A percentile compares a stretch with the other conserved stretches of the same genome.
These are phyloP conservation scores for Solanum sitiens DNA, from an alignment of 257 asterid species.

Conservation along the genomic window DNA sequence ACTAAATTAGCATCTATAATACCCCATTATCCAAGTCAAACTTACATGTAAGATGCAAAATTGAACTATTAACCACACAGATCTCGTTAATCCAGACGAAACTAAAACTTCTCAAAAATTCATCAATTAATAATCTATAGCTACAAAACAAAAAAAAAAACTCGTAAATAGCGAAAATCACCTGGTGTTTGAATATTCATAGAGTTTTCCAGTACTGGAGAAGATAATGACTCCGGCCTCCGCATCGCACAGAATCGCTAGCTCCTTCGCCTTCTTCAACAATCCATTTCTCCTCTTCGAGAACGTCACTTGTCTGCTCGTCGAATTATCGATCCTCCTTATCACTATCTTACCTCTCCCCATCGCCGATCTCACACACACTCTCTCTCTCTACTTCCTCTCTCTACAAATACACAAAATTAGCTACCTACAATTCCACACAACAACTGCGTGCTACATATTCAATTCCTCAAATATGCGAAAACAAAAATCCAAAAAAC, in stretches of 20 bases:
- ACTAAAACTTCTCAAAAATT: not conserved
- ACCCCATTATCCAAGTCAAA: not conserved
- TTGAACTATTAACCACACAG: not conserved
- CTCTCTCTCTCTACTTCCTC: not conserved
- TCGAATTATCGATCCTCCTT: slow-evolving; percentile 37
- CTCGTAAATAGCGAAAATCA: slow-evolving; percentile 1
- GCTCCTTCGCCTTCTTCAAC: slow-evolving; percentile 32
- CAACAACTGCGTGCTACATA: not conserved
- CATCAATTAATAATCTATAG: not conserved
- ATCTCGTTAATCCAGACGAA: not conserved
- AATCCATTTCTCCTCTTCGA: slow-evolving; percentile 35
- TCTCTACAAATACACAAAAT: not conserved
- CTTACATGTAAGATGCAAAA: not conserved
- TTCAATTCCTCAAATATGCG: not conserved
- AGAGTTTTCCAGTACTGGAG: slow-evolving; percentile 35
- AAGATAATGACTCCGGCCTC: slow-evolving; percentile 37
- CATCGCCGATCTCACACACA: slow-evolving; percentile 10
- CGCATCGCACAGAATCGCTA: slow-evolving; percentile 31
- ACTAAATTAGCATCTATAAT: not conserved
- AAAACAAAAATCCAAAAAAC: not conserved
- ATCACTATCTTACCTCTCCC: slow-evolving; percentile 40
- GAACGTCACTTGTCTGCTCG: slow-evolving; percentile 38
- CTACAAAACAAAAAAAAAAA: not conserved
- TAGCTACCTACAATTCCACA: not conserved
- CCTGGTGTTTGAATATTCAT: slow-evolving; percentile 33